Evolutionary conservation across 768 basidiomycete species (phyloP).

Genomic region (Pulveroboletus ravenelii): DNA sequence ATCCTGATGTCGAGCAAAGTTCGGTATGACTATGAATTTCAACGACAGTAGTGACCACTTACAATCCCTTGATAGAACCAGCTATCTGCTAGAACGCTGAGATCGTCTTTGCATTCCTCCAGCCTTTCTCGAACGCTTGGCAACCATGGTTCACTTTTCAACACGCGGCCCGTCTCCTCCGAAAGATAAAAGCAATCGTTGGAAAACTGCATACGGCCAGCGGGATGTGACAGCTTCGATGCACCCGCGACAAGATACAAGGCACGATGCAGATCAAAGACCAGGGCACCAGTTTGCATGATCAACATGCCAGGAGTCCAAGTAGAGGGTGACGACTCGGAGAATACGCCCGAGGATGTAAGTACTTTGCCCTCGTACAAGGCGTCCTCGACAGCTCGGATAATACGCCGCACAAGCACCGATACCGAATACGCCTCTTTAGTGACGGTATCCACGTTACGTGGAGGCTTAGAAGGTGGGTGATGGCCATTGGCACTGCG

Average conservation of each 20-base stretch:
- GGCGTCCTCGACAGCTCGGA: constrained; percentile 54
- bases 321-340: constrained; percentile 27
- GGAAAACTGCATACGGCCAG: constrained; percentile 65
- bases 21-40: neutral
- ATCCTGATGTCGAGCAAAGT: constrained; percentile 14
- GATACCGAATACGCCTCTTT: constrained; percentile 61
- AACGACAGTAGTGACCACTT: constrained; percentile 25
- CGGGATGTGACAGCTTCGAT: constrained; percentile 44
- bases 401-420: constrained; percentile 47
- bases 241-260: constrained; percentile 65
- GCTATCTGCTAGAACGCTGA: constrained; percentile 57
- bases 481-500: constrained; percentile 16
- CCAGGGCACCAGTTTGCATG: constrained; percentile 54
- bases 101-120: constrained; percentile 44
- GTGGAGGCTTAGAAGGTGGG: constrained; percentile 17
- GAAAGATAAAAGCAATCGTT: constrained; percentile 77
- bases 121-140: constrained; percentile 41
- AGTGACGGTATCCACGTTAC: constrained; percentile 6
- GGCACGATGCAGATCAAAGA: constrained; percentile 76
- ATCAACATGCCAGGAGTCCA: constrained; percentile 50
- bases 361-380: constrained; percentile 67
- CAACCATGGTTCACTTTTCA: constrained; percentile 26
- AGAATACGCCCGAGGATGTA: constrained; percentile 50
- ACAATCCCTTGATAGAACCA: constrained; percentile 73
- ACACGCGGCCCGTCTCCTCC: constrained; percentile 36